Evolutionary conservation across 202 grass and related monocot species (phyloP), one percentile per base, ranked within the genome.

Genomic region (Panicum virgatum): DNA sequence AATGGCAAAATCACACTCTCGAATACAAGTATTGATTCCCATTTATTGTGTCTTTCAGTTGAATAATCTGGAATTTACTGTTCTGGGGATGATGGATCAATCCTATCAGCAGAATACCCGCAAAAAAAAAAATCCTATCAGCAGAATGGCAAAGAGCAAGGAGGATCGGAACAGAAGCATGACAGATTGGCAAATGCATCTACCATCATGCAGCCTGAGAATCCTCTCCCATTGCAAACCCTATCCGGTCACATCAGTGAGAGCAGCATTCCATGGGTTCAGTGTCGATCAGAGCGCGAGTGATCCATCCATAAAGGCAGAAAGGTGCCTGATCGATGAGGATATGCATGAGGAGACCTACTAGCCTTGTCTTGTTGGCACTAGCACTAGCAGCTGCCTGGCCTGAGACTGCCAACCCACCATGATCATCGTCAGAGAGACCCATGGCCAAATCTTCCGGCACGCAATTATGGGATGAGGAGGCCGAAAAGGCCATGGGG

Each of bases 221-320:
- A 57, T 47, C 29, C 34, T n/a, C n/a, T 76, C 61, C 15, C 54
- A 26, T 1, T 53, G n/a, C n/a, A n/a, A n/a, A 11, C 62, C 62
- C 43, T 29, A 78, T 62, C 63, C 22, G 6, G 71, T 78, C 74
- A 32, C 53, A 71, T 58, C 77, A 67, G 61, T 60, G 23, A 43
- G 67, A 37, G 76, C 27, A 26, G 19, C 34, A n/a, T n/a, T n/a
- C n/a, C n/a, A 58, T 58, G 71, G 71, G 71, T 56, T 38, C 71
- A 56, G n/a, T n/a, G n/a, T 32, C 25, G 63, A 20, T 59, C 16
- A 66, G 36, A 7, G 69, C 7, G 5, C 3, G 58, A 66, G 57
- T 66, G 59, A 74, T 73, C 38, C 76, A 20, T 58, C 72, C 84
- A 80, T 86, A 74, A 86, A 80, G 84, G 68, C 76, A 74, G 36